phyloP scores from a whole-genome alignment of 2,329 filamentous ascomycete species.

The Leptographium galeiforme region DNA sequence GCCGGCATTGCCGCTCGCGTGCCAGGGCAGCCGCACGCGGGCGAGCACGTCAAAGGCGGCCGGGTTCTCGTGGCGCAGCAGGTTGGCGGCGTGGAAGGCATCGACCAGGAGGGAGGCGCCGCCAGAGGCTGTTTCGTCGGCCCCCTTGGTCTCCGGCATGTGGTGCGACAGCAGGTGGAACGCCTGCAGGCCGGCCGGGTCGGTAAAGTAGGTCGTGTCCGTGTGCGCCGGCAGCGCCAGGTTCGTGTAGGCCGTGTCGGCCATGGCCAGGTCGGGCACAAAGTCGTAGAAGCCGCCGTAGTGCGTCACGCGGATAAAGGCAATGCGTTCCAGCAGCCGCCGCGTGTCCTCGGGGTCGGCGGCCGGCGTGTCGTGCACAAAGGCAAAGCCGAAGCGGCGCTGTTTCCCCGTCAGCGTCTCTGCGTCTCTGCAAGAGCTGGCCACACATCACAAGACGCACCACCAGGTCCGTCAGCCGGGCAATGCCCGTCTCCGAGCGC shows the following conservation, averaged over 20 bases:
- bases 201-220: slow-evolving; percentile 91
- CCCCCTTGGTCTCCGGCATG: slow-evolving; percentile 21
- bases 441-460: neutral
- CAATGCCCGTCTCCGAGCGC: slow-evolving; percentile 38
- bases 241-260: slow-evolving; percentile 86
- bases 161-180: slow-evolving; percentile 84
- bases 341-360: slow-evolving; percentile 58
- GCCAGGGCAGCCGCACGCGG: slow-evolving; percentile 50
- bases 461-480: slow-evolving; percentile 50
- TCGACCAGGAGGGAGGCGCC: slow-evolving; percentile 77
- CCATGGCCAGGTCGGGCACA: slow-evolving; percentile 72
- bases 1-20: slow-evolving; percentile 81
- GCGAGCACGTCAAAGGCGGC: slow-evolving; percentile 45
- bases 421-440: neutral
- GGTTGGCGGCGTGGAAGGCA: slow-evolving; percentile 59
- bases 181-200: slow-evolving; percentile 80
- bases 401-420: slow-evolving; percentile 22
- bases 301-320: slow-evolving; percentile 80
- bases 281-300: slow-evolving; percentile 78
- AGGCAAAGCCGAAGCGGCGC: slow-evolving; percentile 62
- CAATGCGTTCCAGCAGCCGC: slow-evolving; percentile 63
- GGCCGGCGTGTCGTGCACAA: slow-evolving; percentile 55
- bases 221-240: slow-evolving; percentile 75
- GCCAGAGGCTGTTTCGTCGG: slow-evolving; percentile 29
- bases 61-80: slow-evolving; percentile 40